Evolutionary conservation across 441 rosid species (phyloP), one percentile per base, ranked within the genome.

Genomic region (Rhodomyrtus psidioides): DNA sequence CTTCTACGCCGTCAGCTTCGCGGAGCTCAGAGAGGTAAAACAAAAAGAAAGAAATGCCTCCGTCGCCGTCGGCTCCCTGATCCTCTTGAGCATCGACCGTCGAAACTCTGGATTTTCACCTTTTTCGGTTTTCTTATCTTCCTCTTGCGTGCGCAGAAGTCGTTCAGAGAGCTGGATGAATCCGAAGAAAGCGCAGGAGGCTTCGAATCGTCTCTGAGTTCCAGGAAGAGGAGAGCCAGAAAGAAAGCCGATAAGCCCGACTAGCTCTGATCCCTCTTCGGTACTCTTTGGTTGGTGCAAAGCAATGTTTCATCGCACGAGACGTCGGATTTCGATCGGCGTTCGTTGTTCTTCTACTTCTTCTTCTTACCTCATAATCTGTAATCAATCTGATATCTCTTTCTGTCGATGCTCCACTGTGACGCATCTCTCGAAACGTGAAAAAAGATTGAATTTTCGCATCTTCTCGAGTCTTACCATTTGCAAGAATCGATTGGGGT

Each of bases 1-100:
- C 49, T 93, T 93, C 91, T 94, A 93, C 87, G 94, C 84, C 19
- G 94, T 94, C 9, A 93, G 95, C 92, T 93, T 93, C 79, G 55
- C 91, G 9, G 97, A 93, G 91, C 82, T 93, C 15, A 87, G 95
- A 83, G 96, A 95, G 95, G 96, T 95, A 87, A 19, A 65, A 6
- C 34, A 12, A 53, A 4, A 28, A 44, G 42, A 46, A 27, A 55
- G n/a, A 23, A 54, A 12, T 7, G 79, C 24, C n/a, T n/a, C 60
- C 21, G 49, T 79, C 34, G 0, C 85, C 42, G 65, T 42, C 57
- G 12, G 42, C 28, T 57, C 19, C 55, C 27, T 28, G 53, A 6
- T n/a, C 30, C 65, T 39, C 10, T 53, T 21, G 14, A 24, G 26
- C 39, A 3, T 24, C 39, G 46, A 81, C 44, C 79, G 0, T 39